Evolutionary conservation across 306 rosid species (phyloP).

Genomic region (Phaseolus lunatus): DNA sequence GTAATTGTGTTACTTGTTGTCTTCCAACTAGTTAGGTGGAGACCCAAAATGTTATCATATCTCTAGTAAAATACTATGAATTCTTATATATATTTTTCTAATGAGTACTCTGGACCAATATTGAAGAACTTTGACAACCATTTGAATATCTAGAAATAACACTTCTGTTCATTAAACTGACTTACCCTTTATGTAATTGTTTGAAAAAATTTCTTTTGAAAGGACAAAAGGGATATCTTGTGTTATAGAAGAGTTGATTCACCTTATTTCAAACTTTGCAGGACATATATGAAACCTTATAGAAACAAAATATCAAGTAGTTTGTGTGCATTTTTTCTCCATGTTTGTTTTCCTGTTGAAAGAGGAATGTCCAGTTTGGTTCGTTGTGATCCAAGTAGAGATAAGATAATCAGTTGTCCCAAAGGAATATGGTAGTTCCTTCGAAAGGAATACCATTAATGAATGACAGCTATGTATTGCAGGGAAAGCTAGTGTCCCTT

Average conservation of each 20-base stretch:
- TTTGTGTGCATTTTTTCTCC: neutral
- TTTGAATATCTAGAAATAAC: neutral
- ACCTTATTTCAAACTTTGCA: neutral
- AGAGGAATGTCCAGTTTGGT: neutral
- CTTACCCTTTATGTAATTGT: neutral
- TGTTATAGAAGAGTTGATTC: neutral
- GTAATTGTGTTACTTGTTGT: neutral
- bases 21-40: constrained; percentile 2
- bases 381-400: constrained; percentile 4
- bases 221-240: neutral
- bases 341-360: constrained; percentile 22
- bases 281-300: neutral
- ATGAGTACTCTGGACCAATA: neutral
- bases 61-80: constrained; percentile 1
- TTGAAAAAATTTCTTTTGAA: neutral
- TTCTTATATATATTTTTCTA: constrained; percentile 3
- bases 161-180: neutral
- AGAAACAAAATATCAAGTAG: neutral
- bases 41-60: neutral
- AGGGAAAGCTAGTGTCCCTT: constrained; percentile 7
- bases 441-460: neutral
- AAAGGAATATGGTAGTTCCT: neutral
- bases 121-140: neutral
- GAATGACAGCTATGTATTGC: neutral
- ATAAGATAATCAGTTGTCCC: neutral